Conservation (phyloP, 148 eudicot species). For the Amaranthus palmeri region DNA sequence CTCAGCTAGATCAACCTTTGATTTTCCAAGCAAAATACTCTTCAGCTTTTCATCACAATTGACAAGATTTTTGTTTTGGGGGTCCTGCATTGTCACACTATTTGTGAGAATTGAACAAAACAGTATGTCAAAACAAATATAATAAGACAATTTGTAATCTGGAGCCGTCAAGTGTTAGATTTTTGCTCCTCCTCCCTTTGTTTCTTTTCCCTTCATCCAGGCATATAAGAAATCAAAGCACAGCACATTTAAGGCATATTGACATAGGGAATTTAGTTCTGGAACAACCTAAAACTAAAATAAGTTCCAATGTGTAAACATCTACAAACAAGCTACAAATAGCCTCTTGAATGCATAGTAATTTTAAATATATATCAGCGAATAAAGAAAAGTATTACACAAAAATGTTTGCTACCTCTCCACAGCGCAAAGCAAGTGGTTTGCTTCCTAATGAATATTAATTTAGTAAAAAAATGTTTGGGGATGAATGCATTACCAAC, state of each 20-base stretch:
- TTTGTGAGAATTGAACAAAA: conserved; percentile 12
- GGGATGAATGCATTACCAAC: not conserved
- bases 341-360: not conserved
- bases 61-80: conserved; percentile 59
- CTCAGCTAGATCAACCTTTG: conserved; percentile 67
- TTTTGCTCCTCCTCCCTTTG: not conserved
- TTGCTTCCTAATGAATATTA: not conserved
- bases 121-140: not conserved
- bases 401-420: not conserved
- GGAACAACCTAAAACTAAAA: not conserved
- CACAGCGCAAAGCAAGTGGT: not conserved
- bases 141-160: not conserved
- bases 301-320: not conserved
- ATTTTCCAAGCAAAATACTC: conserved; percentile 76
- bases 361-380: no score
- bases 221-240: not conserved
- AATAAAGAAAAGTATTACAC: not conserved
- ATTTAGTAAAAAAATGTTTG: not conserved
- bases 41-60: conserved; percentile 87
- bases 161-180: not conserved
- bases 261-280: not conserved
- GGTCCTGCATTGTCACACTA: conserved; percentile 55
- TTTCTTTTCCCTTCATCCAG: not conserved
- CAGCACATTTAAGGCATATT: not conserved
- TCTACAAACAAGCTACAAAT: not conserved